These are phyloP conservation scores for Hibiscus mutabilis DNA, from an alignment of 345 rosid species.

Conservation along the genomic window DNA sequence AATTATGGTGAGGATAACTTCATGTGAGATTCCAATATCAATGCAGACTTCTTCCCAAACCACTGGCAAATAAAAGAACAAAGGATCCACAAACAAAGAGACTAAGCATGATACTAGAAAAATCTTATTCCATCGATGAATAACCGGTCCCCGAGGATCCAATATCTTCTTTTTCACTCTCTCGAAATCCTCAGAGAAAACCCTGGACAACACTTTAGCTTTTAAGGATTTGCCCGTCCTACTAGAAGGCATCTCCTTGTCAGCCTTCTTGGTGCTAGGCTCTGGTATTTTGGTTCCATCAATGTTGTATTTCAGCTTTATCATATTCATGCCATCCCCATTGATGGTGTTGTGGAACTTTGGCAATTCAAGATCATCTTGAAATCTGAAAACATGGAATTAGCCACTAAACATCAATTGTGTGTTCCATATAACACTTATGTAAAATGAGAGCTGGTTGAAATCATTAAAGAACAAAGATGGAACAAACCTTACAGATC, in stretches of 20 bases:
- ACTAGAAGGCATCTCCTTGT: constrained; percentile 14
- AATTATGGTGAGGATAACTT: constrained; percentile 42
- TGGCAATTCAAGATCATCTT: constrained; percentile 46
- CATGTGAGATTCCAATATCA: constrained; percentile 43
- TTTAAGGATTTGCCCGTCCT: constrained; percentile 38
- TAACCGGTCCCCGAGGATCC: constrained; percentile 63
- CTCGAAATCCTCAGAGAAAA: constrained; percentile 69
- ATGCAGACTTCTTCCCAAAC: constrained; percentile 51
- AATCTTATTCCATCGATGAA: constrained; percentile 65
- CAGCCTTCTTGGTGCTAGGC: constrained; percentile 17
- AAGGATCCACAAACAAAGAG: constrained; percentile 75
- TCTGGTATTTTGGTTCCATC: constrained; percentile 39
- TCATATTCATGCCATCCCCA: constrained; percentile 30
- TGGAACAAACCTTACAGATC: constrained; percentile 62
- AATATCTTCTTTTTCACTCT: constrained; percentile 49
- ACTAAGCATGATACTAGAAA: constrained; percentile 62
- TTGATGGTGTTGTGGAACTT: constrained; percentile 26
- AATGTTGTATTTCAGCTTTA: constrained; percentile 39
- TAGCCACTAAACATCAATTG: not conserved
- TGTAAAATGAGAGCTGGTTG: not conserved
- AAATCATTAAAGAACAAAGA: constrained; percentile 6
- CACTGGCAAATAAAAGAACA: constrained; percentile 63
- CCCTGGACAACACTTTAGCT: constrained; percentile 68
- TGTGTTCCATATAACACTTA: not conserved
- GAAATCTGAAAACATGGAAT: constrained; percentile 34